Base-by-base conservation (phyloP, 148 eudicot species). In the Pharnaceum exiguum region DNA sequence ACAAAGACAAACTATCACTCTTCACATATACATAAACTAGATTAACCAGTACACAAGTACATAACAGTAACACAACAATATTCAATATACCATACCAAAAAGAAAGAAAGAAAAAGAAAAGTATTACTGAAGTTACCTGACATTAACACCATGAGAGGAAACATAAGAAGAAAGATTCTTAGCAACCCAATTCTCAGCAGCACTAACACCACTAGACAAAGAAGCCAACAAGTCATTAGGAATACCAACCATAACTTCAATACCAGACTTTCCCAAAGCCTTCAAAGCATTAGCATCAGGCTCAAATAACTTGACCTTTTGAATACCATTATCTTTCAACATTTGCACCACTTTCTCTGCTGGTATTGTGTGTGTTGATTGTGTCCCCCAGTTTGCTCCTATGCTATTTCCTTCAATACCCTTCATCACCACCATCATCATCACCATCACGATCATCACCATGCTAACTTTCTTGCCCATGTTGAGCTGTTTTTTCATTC, bases 361-460 rank as follows among this genome's bases (percentile, higher is more conserved):
- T 17, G 65, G 63, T 40, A 87, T 66, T 28, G 83, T 85, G 47
- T 87, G 85, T 33, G 80, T 81, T 39, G 87, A 65, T 46, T 83
- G 90, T 10, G 83, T 84, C 18, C 95, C 95, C 95, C 90, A 87
- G 49, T 87, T 87, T 26, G 76, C 95, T 30, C 90, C 95, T 42
- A 84, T 76, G 24, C 85, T 79, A 49, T 49, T 45, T 32, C 72
- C 81, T 48, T 59, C 3, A 24, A 70, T 47, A 49, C 64, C 59
- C 59, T 38, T 27, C 25, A 52, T 48, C 44, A 45, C 17, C 15
- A 48, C 60, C 56, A 46, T 64, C 53, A 37, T 47, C 3, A 65
- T 16, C 8, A 68, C 11, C 72, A 39, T 51, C 67, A 69, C 40
- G 32, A 7, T 55, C 3, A 26, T 6, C 7, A 48, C 10, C 54